Evolutionary conservation across 2,329 filamentous ascomycete genomes (phyloP).

Genomic region (Ophiostoma montium): DNA sequence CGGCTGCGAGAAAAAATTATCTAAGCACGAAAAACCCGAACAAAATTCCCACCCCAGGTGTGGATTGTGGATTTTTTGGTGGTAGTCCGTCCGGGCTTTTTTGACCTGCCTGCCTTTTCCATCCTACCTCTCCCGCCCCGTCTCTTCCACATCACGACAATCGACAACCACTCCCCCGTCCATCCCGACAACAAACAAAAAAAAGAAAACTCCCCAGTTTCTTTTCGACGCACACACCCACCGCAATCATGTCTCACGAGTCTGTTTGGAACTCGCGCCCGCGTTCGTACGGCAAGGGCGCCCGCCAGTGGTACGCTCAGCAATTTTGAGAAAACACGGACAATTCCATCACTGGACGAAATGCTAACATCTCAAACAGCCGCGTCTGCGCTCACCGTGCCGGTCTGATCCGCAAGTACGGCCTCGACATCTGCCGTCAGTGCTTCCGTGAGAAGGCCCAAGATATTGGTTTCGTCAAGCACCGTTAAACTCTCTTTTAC

Average conservation of each 20-base stretch:
- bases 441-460: constrained; percentile 63
- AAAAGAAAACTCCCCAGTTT: neutral
- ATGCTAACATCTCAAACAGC: constrained; percentile 25
- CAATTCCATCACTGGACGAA: no score
- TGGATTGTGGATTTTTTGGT: neutral
- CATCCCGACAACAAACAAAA: neutral
- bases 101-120: neutral
- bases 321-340: no score
- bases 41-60: constrained; percentile 6
- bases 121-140: neutral
- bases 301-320: constrained; percentile 64
- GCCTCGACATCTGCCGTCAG: constrained; percentile 76
- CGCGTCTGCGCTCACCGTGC: constrained; percentile 78
- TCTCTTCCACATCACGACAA: constrained; percentile 2
- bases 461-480: constrained; percentile 62
- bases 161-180: constrained; percentile 1
- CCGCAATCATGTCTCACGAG: constrained; percentile 55
- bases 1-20: constrained; percentile 8
- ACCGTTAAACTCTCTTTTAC: constrained; percentile 7
- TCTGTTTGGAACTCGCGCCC: constrained; percentile 99
- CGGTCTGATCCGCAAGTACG: constrained; percentile 99
- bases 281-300: constrained; percentile 92
- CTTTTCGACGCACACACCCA: constrained; percentile 4
- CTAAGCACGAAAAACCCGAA: constrained; percentile 3
- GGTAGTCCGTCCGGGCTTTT: neutral